Evolutionary conservation across 805 yeast species (phyloP), one percentile per base, ranked within the genome.

Genomic region (Yueomyces sp.): DNA sequence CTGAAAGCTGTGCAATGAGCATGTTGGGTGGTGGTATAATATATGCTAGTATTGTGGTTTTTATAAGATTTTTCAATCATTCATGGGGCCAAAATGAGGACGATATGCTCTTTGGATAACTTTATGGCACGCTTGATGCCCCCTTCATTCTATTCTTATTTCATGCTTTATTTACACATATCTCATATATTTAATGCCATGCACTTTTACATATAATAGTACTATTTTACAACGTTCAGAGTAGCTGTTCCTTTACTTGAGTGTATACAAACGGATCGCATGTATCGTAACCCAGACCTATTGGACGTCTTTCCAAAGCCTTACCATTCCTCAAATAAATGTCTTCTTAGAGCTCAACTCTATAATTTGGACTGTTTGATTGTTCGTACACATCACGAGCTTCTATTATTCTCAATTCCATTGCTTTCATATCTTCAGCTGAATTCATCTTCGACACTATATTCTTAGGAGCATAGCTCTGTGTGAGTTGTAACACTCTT

Each of bases 1-100:
- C 70, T 19, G 65, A 77, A 4, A 95, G 96, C 26, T 75, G 79
- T 63, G 51, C 74, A 26, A 79, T 90, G 79, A 82, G 95, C 40
- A 73, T 85, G 32, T 45, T 70, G 9, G 98, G 97, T 12, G 97
- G 97, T n/a, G 49, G 72, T 26, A 70, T 88, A 47, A 85, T 90
- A 40, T 88, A 83, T 63, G 74, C 79, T 4, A 81, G 96, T 5
- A 86, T 90, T 32, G 81, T 85, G 41, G 76, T 85, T 5, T 90
- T 90, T 59, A 79, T 85, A 4, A 69, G 79, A 57, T 85, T 84
- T 55, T 90, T 90, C 69, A 60, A 60, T 26, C 43, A 55, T 30
- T 53, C 52, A 38, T 54, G 59, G 59, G 61, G 57, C 26, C 75
- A 75, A 34, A 68, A 65, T 12, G 57, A 53, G 5, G 70, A 68